Evolutionary conservation across 176 grass and related monocot genomes (phyloP).

Genomic region (Saccharum officinarum): DNA sequence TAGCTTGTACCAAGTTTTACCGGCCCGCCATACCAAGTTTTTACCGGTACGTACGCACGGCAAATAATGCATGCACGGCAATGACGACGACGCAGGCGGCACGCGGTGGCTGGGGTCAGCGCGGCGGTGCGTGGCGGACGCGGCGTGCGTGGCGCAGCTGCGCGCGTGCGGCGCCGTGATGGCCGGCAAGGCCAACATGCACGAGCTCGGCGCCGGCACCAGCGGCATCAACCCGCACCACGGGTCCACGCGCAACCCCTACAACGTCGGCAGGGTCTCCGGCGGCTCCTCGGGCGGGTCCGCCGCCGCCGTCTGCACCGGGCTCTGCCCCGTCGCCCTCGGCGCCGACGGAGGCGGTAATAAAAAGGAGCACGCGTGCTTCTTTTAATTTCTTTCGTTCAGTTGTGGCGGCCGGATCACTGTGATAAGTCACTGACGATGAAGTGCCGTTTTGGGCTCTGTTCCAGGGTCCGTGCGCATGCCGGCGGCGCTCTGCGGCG

Average conservation of each 20-base stretch:
- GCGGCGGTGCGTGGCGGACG: slow-evolving; percentile 61
- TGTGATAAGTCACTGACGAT: too few relatives aligned
- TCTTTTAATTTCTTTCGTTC: neutral
- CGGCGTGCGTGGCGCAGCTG: slow-evolving; percentile 73
- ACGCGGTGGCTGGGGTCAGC: slow-evolving; percentile 69
- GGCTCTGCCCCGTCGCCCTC: slow-evolving; percentile 83
- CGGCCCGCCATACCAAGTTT: too few relatives aligned
- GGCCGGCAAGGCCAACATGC: slow-evolving; percentile 90
- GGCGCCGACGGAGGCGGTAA: slow-evolving; percentile 90
- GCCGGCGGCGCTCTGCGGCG: slow-evolving; percentile 81
- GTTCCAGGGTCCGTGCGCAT: slow-evolving; percentile 75
- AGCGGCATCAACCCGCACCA: slow-evolving; percentile 61
- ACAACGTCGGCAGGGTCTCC: slow-evolving; percentile 56
- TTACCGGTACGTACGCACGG: too few relatives aligned
- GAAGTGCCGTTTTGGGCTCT: neutral
- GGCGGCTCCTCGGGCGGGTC: slow-evolving; percentile 90
- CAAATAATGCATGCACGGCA: too few relatives aligned
- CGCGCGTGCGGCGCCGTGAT: slow-evolving; percentile 76
- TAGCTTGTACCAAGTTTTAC: too few relatives aligned
- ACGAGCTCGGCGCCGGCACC: slow-evolving; percentile 80
- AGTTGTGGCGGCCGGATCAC: too few relatives aligned
- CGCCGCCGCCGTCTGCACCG: slow-evolving; percentile 75
- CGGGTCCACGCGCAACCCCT: slow-evolving; percentile 77
- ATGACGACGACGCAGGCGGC: slow-evolving; percentile 44
- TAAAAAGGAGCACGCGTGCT: neutral